Percentiles rank a stretch among this genome's conserved stretches.
Evolutionary conservation across 768 basidiomycete species (phyloP).

Genomic region (Brasilioporus rufonigricans): DNA sequence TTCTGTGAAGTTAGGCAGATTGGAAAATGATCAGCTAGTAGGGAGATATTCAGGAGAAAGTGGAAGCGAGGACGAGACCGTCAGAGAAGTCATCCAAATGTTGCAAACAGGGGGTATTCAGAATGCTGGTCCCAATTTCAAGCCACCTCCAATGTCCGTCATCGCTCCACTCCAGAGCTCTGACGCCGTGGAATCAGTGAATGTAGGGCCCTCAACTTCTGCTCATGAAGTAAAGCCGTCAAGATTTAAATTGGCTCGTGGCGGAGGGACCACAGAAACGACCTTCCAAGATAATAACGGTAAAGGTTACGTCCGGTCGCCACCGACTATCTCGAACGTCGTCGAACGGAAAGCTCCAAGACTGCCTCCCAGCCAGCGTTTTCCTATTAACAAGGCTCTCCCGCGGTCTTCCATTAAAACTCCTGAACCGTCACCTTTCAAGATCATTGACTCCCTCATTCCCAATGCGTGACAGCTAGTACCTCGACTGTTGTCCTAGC

Average conservation of each 20-base stretch:
- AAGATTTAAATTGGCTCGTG: conserved; percentile 42
- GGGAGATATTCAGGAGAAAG: conserved; percentile 53
- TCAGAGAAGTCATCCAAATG: conserved; percentile 52
- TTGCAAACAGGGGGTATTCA: conserved; percentile 50
- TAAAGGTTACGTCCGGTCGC: conserved; percentile 35
- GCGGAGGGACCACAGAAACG: conserved; percentile 6
- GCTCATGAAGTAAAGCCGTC: conserved; percentile 38
- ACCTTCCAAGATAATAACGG: conserved; percentile 22
- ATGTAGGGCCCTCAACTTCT: not conserved
- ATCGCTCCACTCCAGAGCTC: not conserved
- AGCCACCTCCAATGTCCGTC: conserved; percentile 3
- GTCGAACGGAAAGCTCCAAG: conserved; percentile 24
- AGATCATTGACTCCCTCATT: conserved; percentile 21
- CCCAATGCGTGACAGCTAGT: conserved; percentile 7
- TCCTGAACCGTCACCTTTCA: conserved; percentile 6
- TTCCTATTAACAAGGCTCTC: conserved; percentile 17
- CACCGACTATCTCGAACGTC: conserved; percentile 26
- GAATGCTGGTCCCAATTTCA: conserved; percentile 50
- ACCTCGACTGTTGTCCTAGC: not conserved
- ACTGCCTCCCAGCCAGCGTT: conserved; percentile 7
- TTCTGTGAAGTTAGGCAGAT: conserved; percentile 55
- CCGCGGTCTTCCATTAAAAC: not conserved
- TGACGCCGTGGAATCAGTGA: not conserved
- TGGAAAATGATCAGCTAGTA: conserved; percentile 49
- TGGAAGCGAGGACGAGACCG: conserved; percentile 48